Percentiles rank a stretch among this genome's conserved stretches.
Evolutionary conservation across 345 rosid species (phyloP).

Genomic region (Citrus cavaleriei): DNA sequence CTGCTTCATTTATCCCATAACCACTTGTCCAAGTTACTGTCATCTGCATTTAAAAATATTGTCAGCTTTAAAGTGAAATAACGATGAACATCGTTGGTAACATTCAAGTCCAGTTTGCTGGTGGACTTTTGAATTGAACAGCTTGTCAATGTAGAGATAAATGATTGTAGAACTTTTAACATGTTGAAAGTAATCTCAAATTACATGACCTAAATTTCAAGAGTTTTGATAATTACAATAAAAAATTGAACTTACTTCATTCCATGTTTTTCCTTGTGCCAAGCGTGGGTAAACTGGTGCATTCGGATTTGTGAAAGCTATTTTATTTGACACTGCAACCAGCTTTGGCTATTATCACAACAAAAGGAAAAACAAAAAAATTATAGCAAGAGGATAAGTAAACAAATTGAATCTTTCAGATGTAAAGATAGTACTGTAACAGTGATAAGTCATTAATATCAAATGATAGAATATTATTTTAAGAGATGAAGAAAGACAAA

Average conservation of each 20-base stretch:
- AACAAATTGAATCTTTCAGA: neutral
- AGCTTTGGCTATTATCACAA: constrained; percentile 51
- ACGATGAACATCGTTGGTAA: neutral
- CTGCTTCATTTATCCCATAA: constrained; percentile 48
- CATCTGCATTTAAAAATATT: constrained; percentile 40
- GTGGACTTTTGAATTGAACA: neutral
- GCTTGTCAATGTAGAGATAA: neutral
- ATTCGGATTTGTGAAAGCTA: constrained; percentile 54
- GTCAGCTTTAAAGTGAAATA: neutral
- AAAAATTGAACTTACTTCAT: constrained; percentile 46
- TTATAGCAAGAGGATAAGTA: neutral
- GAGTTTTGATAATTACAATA: neutral
- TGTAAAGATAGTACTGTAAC: neutral
- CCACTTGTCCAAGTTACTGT: constrained; percentile 84
- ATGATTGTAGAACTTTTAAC: neutral
- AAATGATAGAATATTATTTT: neutral
- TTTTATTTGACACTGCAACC: constrained; percentile 55
- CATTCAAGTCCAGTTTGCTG: neutral
- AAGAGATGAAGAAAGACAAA: neutral
- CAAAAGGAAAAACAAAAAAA: neutral
- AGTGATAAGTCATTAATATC: neutral
- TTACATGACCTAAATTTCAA: neutral
- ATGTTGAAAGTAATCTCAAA: neutral
- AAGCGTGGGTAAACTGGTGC: constrained; percentile 70
- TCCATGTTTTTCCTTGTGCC: constrained; percentile 69